Evolutionary conservation across 192 early-diverging fungal genomes (phyloP), one percentile per base, ranked within the genome.

Genomic region (Glomus cerebriforme): DNA sequence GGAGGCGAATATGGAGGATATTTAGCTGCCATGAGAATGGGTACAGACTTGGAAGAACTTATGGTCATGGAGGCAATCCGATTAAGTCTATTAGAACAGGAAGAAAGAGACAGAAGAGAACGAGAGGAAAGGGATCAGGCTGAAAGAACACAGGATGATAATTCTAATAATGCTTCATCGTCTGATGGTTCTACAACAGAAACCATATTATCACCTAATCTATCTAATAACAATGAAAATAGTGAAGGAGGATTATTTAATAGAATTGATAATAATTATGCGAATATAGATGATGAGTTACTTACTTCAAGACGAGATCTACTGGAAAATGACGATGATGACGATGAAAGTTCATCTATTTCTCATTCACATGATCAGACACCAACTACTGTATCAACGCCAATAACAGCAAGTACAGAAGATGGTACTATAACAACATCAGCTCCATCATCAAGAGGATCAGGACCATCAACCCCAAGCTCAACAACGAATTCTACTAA

Each of bases 21-120:
- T 49, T 67, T 91, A 9, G 75, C 83, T 0, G 94, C 91, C 0
- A 91, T 96, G 91, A 85, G 89, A 59, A 92, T 95, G 80, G 95
- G 92, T 29, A 90, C 91, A 22, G 93, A 98, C 75, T 75, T 98
- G 31, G 96, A 98, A 74, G 97, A 98, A 75, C 83, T 95, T 79
- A 92, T 98, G 95, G 81, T 98, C 1, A 92, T 96, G 88, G 94
- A 97, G 82, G 97, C 97, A 1, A 94, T 98, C 34, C 83, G 96
- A 54, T 82, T 91, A 73, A 93, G 91, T 79, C 79, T 96, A 58
- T 82, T 86, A 66, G 93, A 92, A 73, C 83, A 88, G 49, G 87
- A 92, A 47, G 86, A 89, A 29, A 80, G 83, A 47, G 76, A 81
- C 29, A 70, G 86, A 45, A 79, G 87, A 63, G 87, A 87, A 37